phyloP scores from a whole-genome alignment of 2,329 filamentous ascomycete genomes.

The Curvularia spicifera region DNA sequence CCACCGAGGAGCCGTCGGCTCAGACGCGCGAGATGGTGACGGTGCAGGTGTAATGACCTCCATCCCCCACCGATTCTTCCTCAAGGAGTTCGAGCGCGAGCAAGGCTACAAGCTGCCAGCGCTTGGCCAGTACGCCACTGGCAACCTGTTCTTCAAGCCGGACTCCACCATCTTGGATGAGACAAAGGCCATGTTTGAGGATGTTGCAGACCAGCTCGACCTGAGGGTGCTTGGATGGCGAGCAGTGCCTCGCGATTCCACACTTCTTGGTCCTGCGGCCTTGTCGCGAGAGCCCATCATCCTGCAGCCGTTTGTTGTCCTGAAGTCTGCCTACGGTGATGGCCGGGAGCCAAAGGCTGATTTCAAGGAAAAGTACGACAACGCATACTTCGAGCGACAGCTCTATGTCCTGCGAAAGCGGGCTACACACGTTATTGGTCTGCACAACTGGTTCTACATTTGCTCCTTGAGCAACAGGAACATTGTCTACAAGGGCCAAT shows the following conservation, averaged over 20 bases:
- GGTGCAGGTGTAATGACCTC: conserved; percentile 99
- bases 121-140: conserved; percentile 91
- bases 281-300: conserved; percentile 94
- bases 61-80: conserved; percentile 96
- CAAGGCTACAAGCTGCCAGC: conserved; percentile 86
- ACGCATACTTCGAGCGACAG: conserved; percentile 86
- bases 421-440: conserved; percentile 89
- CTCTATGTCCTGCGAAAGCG: conserved; percentile 94
- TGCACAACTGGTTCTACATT: conserved; percentile 98
- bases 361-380: conserved; percentile 81
- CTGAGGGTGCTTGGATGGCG: conserved; percentile 95
- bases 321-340: conserved; percentile 81
- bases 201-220: conserved; percentile 85
- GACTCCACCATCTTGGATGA: conserved; percentile 87
- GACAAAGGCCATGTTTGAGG: conserved; percentile 91
- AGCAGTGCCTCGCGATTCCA: conserved; percentile 92
- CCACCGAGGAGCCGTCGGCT: conserved; percentile 96
- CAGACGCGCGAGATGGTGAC: conserved; percentile 96
- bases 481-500: conserved; percentile 98
- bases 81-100: conserved; percentile 97
- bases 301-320: conserved; percentile 91
- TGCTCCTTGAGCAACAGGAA: conserved; percentile 97
- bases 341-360: conserved; percentile 79
- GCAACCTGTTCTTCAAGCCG: conserved; percentile 98
- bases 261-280: conserved; percentile 88